Percentiles rank a stretch among this genome's conserved stretches.
These are phyloP conservation scores for Monosporascus sp. DNA, from an alignment of 2,329 filamentous ascomycete species.

Conservation along the genomic window DNA sequence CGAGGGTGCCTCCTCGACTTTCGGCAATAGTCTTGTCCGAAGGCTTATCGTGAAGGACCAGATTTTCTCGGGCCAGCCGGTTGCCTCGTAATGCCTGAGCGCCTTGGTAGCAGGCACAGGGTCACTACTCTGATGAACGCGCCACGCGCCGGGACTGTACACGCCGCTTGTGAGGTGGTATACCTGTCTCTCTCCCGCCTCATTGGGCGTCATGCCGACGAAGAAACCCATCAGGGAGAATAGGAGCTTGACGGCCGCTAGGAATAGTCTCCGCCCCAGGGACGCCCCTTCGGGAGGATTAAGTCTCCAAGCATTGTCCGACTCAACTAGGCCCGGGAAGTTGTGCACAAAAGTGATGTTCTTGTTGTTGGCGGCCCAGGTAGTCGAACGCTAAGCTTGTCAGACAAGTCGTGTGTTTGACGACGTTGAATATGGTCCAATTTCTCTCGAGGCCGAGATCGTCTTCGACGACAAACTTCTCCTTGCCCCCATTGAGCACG, in stretches of 20 bases:
- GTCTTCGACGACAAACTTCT: conserved; percentile 20
- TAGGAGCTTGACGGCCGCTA: conserved; percentile 5
- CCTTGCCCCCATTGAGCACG: conserved; percentile 26
- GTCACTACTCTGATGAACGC: background rate
- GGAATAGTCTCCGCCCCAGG: conserved; percentile 1
- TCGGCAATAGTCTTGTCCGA: conserved; percentile 3
- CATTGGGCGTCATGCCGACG: conserved; percentile 16
- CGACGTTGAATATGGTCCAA: conserved; percentile 13
- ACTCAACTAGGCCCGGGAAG: conserved; percentile 24
- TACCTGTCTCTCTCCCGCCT: conserved; percentile 24
- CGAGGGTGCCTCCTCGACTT: background rate
- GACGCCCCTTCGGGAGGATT: background rate
- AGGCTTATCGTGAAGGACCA: background rate
- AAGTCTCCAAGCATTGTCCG: conserved; percentile 10
- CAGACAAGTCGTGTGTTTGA: conserved; percentile 23
- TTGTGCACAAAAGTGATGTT: conserved; percentile 26
- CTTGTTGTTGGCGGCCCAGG: conserved; percentile 14
- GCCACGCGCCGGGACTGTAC: conserved; percentile 6
- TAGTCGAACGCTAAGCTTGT: conserved; percentile 26
- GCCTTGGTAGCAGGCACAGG: conserved; percentile 1
- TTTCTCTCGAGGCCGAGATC: conserved; percentile 23
- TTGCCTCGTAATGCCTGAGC: background rate
- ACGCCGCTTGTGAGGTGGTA: conserved; percentile 21
- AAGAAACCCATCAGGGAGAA: conserved; percentile 11
- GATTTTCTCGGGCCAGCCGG: conserved; percentile 1